phyloP scores from a whole-genome alignment of 75 land plant species.

The Cryptomeria japonica region DNA sequence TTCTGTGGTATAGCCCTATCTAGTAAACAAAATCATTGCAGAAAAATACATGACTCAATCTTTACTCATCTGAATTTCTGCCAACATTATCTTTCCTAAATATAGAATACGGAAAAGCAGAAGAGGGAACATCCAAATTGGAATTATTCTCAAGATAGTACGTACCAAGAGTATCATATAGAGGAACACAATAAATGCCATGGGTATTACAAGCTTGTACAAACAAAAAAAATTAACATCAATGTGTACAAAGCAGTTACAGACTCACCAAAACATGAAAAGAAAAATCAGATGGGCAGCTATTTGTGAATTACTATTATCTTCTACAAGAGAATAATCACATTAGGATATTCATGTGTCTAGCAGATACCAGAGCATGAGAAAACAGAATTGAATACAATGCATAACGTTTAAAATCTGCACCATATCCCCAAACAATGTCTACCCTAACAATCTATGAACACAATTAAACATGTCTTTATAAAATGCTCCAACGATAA shows the following conservation, averaged over 20 bases:
- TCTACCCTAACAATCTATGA: not conserved
- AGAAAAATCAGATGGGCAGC: not conserved
- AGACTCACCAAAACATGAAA: not conserved
- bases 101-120: not conserved
- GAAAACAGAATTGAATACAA: not conserved
- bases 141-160: not conserved
- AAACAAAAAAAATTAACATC: not conserved
- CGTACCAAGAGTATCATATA: conserved; percentile 98
- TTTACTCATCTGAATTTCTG: not conserved
- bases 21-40: not conserved
- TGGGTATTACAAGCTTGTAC: conserved; percentile 97
- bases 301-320: not conserved
- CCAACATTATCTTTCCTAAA: not conserved
- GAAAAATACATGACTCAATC: not conserved
- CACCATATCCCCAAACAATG: not conserved
- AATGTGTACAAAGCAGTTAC: not conserved
- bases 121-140: not conserved
- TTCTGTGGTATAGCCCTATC: not conserved
- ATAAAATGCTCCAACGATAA: not conserved
- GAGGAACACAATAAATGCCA: conserved; percentile 92
- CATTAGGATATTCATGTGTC: not conserved
- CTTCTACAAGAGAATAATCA: not conserved
- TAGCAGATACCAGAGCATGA: not conserved
- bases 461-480: not conserved
- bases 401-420: not conserved